A percentile compares a stretch with the other conserved stretches of the same genome.
phyloP scores from a whole-genome alignment of 2,329 filamentous ascomycete genomes.

The Fusarium pilosicola region DNA sequence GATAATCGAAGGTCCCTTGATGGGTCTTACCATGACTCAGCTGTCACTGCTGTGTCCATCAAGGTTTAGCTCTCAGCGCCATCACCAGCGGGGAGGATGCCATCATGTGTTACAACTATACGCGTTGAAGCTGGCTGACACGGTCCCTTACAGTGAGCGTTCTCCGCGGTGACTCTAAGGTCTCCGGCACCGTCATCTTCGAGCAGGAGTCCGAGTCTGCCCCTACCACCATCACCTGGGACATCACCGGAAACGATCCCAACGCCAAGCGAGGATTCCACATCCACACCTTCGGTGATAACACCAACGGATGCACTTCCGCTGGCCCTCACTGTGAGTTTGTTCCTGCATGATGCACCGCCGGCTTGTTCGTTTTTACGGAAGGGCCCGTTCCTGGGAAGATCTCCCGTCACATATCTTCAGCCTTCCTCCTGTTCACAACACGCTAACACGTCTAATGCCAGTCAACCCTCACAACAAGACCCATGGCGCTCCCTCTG shows the following conservation, averaged over 20 bases:
- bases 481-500: constrained; percentile 87
- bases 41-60: background rate
- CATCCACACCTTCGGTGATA: constrained; percentile 98
- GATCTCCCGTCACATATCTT: background rate
- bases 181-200: constrained; percentile 93
- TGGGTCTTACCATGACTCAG: constrained; percentile 32
- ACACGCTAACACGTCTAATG: constrained; percentile 16
- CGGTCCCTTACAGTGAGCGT: constrained; percentile 77
- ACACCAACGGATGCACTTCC: constrained; percentile 99
- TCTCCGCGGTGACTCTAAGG: constrained; percentile 96
- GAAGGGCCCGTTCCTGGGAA: background rate
- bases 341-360: background rate
- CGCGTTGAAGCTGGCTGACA: constrained; percentile 34
- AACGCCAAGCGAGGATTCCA: constrained; percentile 98
- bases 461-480: constrained; percentile 95
- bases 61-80: constrained; percentile 11
- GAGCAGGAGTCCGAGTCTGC: constrained; percentile 87
- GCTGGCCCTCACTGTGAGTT: constrained; percentile 94
- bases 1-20: constrained; percentile 47
- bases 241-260: constrained; percentile 91
- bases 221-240: constrained; percentile 88
- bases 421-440: background rate
- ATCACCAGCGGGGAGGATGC: background rate
- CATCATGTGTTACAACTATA: background rate
- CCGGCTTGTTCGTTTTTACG: background rate